These are phyloP conservation scores for Priceomyces melissophilus DNA, from an alignment of 805 yeast species.

Conservation along the genomic window DNA sequence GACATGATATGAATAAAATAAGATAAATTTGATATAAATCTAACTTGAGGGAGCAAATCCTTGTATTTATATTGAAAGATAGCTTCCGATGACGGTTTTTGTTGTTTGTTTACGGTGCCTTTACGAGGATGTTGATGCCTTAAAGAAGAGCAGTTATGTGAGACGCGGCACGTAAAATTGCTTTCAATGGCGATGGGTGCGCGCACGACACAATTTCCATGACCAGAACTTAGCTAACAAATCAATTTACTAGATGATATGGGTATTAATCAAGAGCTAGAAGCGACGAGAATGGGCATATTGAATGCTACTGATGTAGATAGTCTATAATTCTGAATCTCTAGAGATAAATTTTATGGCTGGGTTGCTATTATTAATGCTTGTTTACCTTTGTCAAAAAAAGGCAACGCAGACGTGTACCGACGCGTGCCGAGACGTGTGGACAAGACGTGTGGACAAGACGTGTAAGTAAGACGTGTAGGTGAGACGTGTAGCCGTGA, in stretches of 20 bases:
- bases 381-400: slow-evolving; percentile 2
- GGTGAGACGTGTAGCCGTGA: slow-evolving; percentile 1
- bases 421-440: slow-evolving; percentile 4
- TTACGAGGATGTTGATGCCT: not conserved
- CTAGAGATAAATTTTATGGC: not conserved
- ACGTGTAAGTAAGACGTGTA: slow-evolving; percentile 1
- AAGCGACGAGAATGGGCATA: no score
- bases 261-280: no score
- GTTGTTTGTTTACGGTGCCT: slow-evolving; percentile 2
- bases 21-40: no score
- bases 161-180: slow-evolving; percentile 3
- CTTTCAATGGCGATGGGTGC: not conserved
- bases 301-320: no score
- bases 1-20: slow-evolving; percentile 32
- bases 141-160: slow-evolving; percentile 1
- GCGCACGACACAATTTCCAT: no score
- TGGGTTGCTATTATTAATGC: not conserved
- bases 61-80: no score
- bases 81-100: slow-evolving; percentile 5
- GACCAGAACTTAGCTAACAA: no score
- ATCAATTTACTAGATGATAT: no score
- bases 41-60: no score
- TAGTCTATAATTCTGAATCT: no score
- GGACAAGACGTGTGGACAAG: not conserved
- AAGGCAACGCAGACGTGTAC: slow-evolving; percentile 2